These are phyloP conservation scores for Babesia gibsoni DNA, from an alignment of 169 alveolate genomes.

Conservation along the genomic window DNA sequence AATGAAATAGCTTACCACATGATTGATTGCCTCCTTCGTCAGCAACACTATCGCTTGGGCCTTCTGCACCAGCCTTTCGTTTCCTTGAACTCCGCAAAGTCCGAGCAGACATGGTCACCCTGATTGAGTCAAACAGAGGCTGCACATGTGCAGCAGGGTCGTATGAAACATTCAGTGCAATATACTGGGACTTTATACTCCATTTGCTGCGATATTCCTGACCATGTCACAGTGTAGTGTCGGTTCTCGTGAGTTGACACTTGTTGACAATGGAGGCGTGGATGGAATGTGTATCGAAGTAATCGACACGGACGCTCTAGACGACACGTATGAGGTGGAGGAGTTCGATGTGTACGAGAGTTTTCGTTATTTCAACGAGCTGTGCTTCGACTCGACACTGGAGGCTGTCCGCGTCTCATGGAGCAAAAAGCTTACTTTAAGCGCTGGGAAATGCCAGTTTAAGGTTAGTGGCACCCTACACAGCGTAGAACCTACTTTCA, in stretches of 20 bases:
- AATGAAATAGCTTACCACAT: too few species aligned
- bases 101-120: too few species aligned
- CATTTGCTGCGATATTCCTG: not conserved
- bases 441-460: slow-evolving; percentile 89
- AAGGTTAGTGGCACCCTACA: slow-evolving; percentile 36
- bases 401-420: slow-evolving; percentile 82
- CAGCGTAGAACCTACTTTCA: not conserved
- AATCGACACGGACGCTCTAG: slow-evolving; percentile 31
- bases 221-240: slow-evolving; percentile 15
- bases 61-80: too few species aligned
- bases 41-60: too few species aligned
- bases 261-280: not conserved
- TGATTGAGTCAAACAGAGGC: too few species aligned
- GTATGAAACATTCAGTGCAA: too few species aligned
- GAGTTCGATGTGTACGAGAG: slow-evolving; percentile 78
- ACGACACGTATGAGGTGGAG: slow-evolving; percentile 54
- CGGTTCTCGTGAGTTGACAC: not conserved
- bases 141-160: too few species aligned
- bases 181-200: not conserved
- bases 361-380: slow-evolving; percentile 75
- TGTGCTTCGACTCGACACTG: slow-evolving; percentile 77
- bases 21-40: too few species aligned
- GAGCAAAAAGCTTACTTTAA: slow-evolving; percentile 88
- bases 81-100: too few species aligned
- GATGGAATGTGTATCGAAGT: slow-evolving; percentile 15